Base-by-base conservation (phyloP, 768 basidiomycete species). In the Trametopsis cervina region DNA sequence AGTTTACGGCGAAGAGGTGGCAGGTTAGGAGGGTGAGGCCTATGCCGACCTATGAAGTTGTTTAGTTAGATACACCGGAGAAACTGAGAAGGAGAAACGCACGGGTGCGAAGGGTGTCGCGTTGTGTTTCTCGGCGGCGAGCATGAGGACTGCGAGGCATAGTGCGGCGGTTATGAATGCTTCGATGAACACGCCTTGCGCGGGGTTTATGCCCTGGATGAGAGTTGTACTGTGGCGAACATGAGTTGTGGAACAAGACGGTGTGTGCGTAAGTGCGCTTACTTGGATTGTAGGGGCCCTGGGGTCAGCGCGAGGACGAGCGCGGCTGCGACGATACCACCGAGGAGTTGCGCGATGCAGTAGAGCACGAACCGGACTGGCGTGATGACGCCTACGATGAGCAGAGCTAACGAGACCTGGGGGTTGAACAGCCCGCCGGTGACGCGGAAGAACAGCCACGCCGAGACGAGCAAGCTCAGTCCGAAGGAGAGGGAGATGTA, bases 391-490 rank as follows among this genome's bases (percentile, higher is more conserved):
- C 80, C 80, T 11, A 75, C 66, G 36, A 85, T 67, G 44, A 80
- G 68, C 27, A 85, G 73, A 6, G 82, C 75, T 35, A 80, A 65
- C 13, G 75, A 77, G 50, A 85, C 69, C 50, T 80, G 69, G 0
- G 81, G 82, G 52, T 84, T 86, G 64, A 83, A 85, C 20, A 83
- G 63, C 4, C 80, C 80, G 9, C 81, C 81, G 0, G 80, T 81
- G 20, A 74, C 63, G 35, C 81, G 72, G 59, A 75, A 85, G 63
- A 85, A 85, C 10, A 83, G 56, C 82, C 83, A 86, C 6, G 75
- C 81, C 2, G 77, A 76, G 37, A 78, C 72, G 40, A 84, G 67
- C 39, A 86, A 71, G 53, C 75, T 74, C 40, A 85, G 60, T 0
- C 84, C 82, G 71, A 82, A 78, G 41, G 69, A 73, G 0, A 74